These are phyloP conservation scores for Papiliotrema nemorosa DNA, from an alignment of 1,284 basidiomycete genomes.

Conservation along the genomic window DNA sequence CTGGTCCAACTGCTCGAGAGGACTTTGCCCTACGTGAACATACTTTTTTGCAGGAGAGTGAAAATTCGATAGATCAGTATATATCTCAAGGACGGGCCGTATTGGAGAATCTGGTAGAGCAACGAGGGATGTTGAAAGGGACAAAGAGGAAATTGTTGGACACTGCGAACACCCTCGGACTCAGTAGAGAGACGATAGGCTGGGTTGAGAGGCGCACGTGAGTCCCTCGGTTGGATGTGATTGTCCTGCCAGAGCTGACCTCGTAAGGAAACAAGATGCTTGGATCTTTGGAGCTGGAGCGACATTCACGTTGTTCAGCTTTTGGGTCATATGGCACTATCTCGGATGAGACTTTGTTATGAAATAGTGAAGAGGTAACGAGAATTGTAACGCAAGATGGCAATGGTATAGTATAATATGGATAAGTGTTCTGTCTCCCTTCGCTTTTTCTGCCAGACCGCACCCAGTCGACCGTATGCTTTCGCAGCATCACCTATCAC, in stretches of 20 bases:
- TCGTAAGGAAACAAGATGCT: constrained; percentile 79
- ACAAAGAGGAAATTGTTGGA: constrained; percentile 77
- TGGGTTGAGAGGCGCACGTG: constrained; percentile 92
- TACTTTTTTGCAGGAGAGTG: constrained; percentile 75
- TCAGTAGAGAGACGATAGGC: constrained; percentile 86
- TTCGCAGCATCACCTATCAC: too few species aligned
- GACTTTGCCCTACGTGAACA: constrained; percentile 79
- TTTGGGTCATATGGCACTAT: constrained; percentile 85
- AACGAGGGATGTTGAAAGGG: constrained; percentile 85
- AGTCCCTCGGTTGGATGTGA: constrained; percentile 20
- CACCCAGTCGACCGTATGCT: too few species aligned
- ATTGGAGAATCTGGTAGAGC: constrained; percentile 82
- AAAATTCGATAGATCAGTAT: constrained; percentile 78
- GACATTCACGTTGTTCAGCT: constrained; percentile 81
- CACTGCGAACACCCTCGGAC: constrained; percentile 85
- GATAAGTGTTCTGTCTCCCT: too few species aligned
- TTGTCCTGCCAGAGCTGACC: constrained; percentile 10
- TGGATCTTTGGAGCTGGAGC: constrained; percentile 83
- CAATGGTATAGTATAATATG: too few species aligned
- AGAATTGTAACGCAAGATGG: too few species aligned
- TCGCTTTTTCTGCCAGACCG: too few species aligned
- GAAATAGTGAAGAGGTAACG: background rate
- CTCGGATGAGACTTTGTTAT: constrained; percentile 57
- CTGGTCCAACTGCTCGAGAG: constrained; percentile 55
- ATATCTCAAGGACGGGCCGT: constrained; percentile 85